Evolutionary conservation across 1,284 basidiomycete genomes (phyloP).

Genomic region (Cryptococcus sp.): DNA sequence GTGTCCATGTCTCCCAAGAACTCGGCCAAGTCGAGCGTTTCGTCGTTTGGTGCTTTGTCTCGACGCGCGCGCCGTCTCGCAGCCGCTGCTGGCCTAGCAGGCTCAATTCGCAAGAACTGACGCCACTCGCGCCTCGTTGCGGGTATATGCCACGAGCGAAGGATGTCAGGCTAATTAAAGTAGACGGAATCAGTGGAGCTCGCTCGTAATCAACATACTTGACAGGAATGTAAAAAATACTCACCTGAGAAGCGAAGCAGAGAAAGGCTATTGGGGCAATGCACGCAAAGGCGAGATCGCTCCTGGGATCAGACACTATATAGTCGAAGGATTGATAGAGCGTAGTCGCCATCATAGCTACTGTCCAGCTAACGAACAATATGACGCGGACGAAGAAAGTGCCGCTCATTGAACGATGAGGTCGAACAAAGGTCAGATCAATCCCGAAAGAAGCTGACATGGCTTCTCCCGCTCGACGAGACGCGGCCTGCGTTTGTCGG

Average conservation of each 20-base stretch:
- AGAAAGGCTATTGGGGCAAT: constrained; percentile 13
- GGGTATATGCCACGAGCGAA: constrained; percentile 15
- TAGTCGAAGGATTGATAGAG: constrained; percentile 15
- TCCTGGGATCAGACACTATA: constrained; percentile 4
- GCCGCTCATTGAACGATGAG: constrained; percentile 6
- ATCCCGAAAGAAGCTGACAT: constrained; percentile 2
- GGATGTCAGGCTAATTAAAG: constrained; percentile 8
- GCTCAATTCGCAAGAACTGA: neutral
- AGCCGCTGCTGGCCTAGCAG: neutral
- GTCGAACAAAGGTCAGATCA: neutral
- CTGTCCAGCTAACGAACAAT: constrained; percentile 15
- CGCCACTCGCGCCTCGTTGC: constrained; percentile 3
- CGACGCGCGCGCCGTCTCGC: neutral
- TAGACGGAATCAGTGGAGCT: too few species aligned
- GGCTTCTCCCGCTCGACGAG: neutral
- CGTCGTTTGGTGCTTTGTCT: neutral
- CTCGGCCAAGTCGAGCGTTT: neutral
- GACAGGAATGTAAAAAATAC: neutral
- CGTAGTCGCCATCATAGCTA: constrained; percentile 10
- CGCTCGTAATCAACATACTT: too few species aligned
- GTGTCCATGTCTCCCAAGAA: neutral
- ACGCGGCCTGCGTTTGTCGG: constrained; percentile 5
- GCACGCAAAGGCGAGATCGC: constrained; percentile 14
- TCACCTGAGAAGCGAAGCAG: constrained; percentile 17
- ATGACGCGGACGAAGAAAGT: constrained; percentile 15